Base-by-base conservation (phyloP, 2,329 filamentous ascomycete species). In the Periconia digitata region DNA sequence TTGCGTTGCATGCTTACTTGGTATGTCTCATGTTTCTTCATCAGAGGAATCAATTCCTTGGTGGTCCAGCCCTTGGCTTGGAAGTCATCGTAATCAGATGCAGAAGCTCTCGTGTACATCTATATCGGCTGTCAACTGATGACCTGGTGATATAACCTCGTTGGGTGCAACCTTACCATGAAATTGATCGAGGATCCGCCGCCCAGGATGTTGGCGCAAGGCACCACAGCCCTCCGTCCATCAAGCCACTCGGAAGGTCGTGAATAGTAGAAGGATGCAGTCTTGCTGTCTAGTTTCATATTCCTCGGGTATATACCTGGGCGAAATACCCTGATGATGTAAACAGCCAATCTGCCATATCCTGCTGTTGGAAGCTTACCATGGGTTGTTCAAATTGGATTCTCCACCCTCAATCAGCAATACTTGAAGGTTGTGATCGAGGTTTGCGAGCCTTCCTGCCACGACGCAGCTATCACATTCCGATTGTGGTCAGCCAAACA, bases 1-100 rank as follows among this genome's bases (percentile, higher is more conserved):
- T 32, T 6, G 27, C 5, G 3, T 5, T 17, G 13, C 16, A 6
- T 7, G 17, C 8, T 24, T 46, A 61, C 55, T 51, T 91, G 87
- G 60, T 90, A 91, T 0, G 87, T 90, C 74, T 91, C 87, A 52
- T 90, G 85, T 75, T 91, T 91, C 74, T 76, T 86, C 87, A 90
- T 90, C 17, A 90, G 76, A 0, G 87, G 87, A 5, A 90, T 72
- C 5, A 90, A 79, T 52, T 90, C 86, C 67, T 90, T 81, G 3
- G 87, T 90, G 8, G 79, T 84, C 87, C 87, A 90, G n/a, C 87
- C 87, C 67, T 89, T 85, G 44, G 86, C 82, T 62, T 90, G 85
- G 72, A 89, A 91, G 71, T 90, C 87, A 61, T 91, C 87, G 53
- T 89, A 89, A 68, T 89, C 85, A 0, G 84, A 87, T 6, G 84